These are phyloP conservation scores for Prunus salicina DNA, from an alignment of 306 rosid genomes.

Conservation along the genomic window DNA sequence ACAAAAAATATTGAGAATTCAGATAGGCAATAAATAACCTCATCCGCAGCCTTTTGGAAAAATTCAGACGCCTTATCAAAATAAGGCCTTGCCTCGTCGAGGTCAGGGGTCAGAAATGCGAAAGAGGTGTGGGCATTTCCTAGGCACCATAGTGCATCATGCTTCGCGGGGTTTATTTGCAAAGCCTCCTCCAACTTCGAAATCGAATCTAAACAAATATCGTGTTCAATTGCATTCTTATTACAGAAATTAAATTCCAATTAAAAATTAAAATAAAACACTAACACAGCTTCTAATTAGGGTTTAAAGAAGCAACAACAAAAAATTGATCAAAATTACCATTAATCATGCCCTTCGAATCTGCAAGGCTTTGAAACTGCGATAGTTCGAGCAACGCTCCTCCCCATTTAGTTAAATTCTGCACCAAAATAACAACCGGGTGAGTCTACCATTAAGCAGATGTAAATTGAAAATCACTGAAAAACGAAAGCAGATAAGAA, in stretches of 20 bases:
- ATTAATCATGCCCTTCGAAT: constrained; percentile 50
- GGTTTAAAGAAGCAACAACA: not conserved
- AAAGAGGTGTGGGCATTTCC: constrained; percentile 64
- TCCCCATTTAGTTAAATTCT: constrained; percentile 82
- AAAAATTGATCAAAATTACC: constrained; percentile 32
- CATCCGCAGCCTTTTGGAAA: constrained; percentile 59
- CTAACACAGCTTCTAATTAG: not conserved
- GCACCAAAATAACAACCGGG: not conserved
- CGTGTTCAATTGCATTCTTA: not conserved
- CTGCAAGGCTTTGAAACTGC: constrained; percentile 48
- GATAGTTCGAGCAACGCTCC: constrained; percentile 74
- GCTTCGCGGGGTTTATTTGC: constrained; percentile 51
- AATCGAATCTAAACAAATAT: constrained; percentile 44
- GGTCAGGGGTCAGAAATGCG: constrained; percentile 61
- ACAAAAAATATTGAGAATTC: not conserved
- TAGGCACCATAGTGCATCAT: constrained; percentile 70
- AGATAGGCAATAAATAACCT: constrained; percentile 31
- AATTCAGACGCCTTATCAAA: constrained; percentile 57
- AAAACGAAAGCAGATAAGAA: not conserved
- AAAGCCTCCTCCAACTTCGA: constrained; percentile 78
- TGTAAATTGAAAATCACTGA: not conserved
- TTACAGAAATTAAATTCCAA: not conserved
- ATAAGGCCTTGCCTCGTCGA: constrained; percentile 52
- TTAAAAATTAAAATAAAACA: not conserved
- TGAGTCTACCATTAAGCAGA: not conserved